These are phyloP conservation scores for Venturia oleaginea DNA, from an alignment of 2,329 filamentous ascomycete genomes.

Conservation along the genomic window DNA sequence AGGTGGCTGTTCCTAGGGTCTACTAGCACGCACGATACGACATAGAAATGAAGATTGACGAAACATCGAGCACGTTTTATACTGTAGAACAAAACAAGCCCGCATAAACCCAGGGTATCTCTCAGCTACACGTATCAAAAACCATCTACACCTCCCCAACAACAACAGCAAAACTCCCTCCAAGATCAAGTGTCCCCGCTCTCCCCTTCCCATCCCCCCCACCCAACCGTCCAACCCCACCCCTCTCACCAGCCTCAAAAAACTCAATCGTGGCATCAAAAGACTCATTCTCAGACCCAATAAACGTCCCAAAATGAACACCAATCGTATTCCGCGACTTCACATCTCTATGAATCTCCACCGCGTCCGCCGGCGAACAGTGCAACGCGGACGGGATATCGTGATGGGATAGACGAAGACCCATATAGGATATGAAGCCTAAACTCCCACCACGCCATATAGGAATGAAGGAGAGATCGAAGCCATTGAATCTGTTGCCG, in stretches of 20 bases:
- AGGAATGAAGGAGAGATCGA: conserved; percentile 14
- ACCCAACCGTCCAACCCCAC: not conserved
- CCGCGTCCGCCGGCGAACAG: conserved; percentile 9
- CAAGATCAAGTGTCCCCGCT: conserved; percentile 5
- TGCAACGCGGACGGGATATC: conserved; percentile 9
- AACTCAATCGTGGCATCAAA: conserved; percentile 10
- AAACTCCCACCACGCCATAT: conserved; percentile 14
- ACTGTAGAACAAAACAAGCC: too few relatives aligned
- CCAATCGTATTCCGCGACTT: not conserved
- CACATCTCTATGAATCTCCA: conserved; percentile 14
- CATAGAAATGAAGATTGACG: not conserved
- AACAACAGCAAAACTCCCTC: conserved; percentile 10
- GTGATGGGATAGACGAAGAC: conserved; percentile 9
- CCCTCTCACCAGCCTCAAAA: conserved; percentile 3
- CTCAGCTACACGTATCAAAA: too few relatives aligned
- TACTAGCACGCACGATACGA: not conserved
- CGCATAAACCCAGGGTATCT: not conserved
- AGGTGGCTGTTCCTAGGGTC: not conserved
- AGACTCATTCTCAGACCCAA: conserved; percentile 10
- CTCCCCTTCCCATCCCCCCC: conserved; percentile 1
- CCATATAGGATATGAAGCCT: conserved; percentile 11
- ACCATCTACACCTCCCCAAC: not conserved
- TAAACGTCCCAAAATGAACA: conserved; percentile 13
- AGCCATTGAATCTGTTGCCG: conserved; percentile 7
- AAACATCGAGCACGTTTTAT: not conserved